Evolutionary conservation across 2,329 filamentous ascomycete species (phyloP), one percentile per base, ranked within the genome.

Genomic region (Nemania bipapillata): DNA sequence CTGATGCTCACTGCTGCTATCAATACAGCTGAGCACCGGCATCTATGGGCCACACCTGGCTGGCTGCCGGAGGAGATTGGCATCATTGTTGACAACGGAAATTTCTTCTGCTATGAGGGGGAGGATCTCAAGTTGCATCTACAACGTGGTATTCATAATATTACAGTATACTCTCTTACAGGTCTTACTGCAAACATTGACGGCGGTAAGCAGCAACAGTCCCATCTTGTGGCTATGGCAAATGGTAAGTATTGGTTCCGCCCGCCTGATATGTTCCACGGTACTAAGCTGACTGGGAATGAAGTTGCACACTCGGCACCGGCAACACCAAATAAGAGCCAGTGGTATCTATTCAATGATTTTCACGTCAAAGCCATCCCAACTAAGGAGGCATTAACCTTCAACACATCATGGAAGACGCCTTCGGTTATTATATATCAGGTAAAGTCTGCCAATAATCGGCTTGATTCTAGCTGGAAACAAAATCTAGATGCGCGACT

Each of bases 321-420:
- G 0, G 84, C 87, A 49, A 79, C 86, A 0, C 85, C 88, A 0
- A 83, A 83, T 3, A 86, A 89, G 71, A 91, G 88, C 75, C 90
- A 91, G 74, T 99, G 96, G 96, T 93, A 98, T 80, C 82, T 99
- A 0, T 97, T 99, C 83, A 99, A 99, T 74, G 96, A 99, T 80
- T 99, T 99, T 76, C 82, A 97, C 40, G 96, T 99, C 24, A 89
- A 92, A 12, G 90, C 91, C 9, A 88, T 97, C 17, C 88, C 90
- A 35, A 87, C 88, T 30, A 90, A 94, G 69, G 95, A 99, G 78
- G 96, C 95, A 0, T 84, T 98, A 20, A 90, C 91, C 26, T 99
- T 98, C 80, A 94, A 95, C 70, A 89, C 93, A 3, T 87, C 90
- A 20, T 99, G 96, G 96, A 99, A 98, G 82, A 86, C 93, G 57